Base-by-base conservation (phyloP, 176 grass and related monocot species). In the Oryza officinalis region DNA sequence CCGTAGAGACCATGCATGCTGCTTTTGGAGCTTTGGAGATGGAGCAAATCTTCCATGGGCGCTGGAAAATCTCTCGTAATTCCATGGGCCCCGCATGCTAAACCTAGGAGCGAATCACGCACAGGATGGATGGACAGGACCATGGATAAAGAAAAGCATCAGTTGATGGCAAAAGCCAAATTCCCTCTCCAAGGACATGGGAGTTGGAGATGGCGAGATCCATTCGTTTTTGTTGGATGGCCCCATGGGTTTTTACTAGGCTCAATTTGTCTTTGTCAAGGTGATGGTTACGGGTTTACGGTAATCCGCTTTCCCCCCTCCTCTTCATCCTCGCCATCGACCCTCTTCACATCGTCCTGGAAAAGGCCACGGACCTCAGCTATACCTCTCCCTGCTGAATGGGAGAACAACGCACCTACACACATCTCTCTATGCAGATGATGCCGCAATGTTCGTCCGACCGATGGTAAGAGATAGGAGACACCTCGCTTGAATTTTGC, bases 111-210 rank as follows among this genome's bases (percentile, higher is more conserved):
- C 74, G 83, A 47, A 35, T 11, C 43, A 18, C 60, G 8, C 22
- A 60, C 6, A 23, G 8, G 57, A 46, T 74, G 60, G 60, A 43
- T 35, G 33, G 33, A 35, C 70, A 63, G 83, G 45, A 57, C 70
- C 45, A 67, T 44, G 70, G 52, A 66, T 67, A 43, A 43, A 60
- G 57, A 10, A 44, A 23, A 81, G 52, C n/a, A 60, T 83, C 80
- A 47, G 14, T 50, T 87, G 12, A 33, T 32, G 33, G 37, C 27
- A 6, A 84, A 45, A 78, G 74, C 26, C 69, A 74, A 79, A 90
- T 83, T 74, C 74, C 79, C 20, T 90, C 70, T 86, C 88, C 88
- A 74, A 47, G 41, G 47, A 79, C 26, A 41, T 63, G 52, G 88
- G 88, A 90, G 79, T 69, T 78, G 87, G 70, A 70, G 72, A 22